Conservation (phyloP, 2,329 filamentous ascomycete species). For the Stachybotrys chartarum region DNA sequence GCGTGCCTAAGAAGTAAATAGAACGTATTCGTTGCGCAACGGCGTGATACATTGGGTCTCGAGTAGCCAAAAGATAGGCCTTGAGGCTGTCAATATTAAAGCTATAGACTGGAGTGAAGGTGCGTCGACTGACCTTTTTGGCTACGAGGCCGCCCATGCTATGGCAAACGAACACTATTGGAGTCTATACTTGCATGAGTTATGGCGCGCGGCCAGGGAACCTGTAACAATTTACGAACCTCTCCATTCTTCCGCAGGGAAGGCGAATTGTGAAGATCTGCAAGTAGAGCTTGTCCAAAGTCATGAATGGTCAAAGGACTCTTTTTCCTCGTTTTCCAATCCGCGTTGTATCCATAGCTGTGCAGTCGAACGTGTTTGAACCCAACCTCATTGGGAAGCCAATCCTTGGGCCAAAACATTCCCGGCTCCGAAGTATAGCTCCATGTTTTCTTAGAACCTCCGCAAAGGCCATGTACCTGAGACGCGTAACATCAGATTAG, state of each 20-base stretch:
- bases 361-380: slow-evolving; percentile 20
- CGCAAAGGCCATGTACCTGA: slow-evolving; percentile 29
- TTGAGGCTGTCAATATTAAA: too few relatives aligned
- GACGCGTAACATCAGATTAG: too few relatives aligned
- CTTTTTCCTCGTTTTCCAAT: slow-evolving; percentile 16
- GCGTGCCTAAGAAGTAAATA: neutral
- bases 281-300: slow-evolving; percentile 22
- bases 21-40: neutral
- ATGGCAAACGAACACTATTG: neutral
- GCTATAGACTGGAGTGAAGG: too few relatives aligned
- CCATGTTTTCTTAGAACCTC: slow-evolving; percentile 31
- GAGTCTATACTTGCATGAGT: neutral
- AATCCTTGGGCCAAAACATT: slow-evolving; percentile 29
- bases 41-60: neutral
- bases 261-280: slow-evolving; percentile 15
- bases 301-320: slow-evolving; percentile 15
- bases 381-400: slow-evolving; percentile 22
- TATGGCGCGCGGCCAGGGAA: too few relatives aligned
- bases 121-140: neutral
- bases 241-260: slow-evolving; percentile 6
- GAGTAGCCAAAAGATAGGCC: neutral
- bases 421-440: slow-evolving; percentile 13
- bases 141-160: neutral
- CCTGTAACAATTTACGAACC: too few relatives aligned
- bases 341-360: slow-evolving; percentile 25